phyloP scores from a whole-genome alignment of 345 rosid species.

The Eucalyptus decipiens region DNA sequence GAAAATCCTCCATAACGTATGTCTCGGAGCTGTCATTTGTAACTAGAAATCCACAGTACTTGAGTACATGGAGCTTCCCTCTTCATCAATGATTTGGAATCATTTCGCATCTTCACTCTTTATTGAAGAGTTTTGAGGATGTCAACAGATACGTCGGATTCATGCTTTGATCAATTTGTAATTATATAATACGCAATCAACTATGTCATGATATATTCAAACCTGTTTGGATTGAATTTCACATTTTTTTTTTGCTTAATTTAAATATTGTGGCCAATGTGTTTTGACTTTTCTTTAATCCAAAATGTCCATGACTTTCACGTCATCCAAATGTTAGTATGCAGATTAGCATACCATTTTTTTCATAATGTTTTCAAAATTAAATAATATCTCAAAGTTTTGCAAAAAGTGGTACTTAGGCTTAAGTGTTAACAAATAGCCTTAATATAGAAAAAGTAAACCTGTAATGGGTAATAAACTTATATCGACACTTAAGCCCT shows the following conservation, averaged over 20 bases:
- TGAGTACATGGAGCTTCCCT: background rate
- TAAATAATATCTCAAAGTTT: background rate
- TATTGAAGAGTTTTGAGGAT: background rate
- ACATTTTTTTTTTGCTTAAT: background rate
- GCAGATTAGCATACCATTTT: too few relatives aligned
- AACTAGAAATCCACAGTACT: background rate
- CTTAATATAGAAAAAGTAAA: background rate
- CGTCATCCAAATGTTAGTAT: background rate
- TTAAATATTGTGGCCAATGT: background rate
- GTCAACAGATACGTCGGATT: background rate
- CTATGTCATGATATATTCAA: background rate
- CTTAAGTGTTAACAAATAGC: background rate
- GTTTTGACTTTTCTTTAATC: too few relatives aligned
- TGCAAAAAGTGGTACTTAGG: background rate
- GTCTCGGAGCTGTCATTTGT: background rate
- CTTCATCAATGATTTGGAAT: background rate
- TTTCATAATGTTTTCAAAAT: too few relatives aligned
- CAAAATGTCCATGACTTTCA: background rate
- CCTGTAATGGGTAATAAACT: background rate
- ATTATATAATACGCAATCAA: background rate
- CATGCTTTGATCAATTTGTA: background rate
- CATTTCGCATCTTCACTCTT: background rate
- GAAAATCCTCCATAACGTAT: background rate
- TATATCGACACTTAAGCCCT: background rate
- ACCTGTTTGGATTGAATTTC: background rate